phyloP scores from a whole-genome alignment of 495 filamentous ascomycete genomes.

The Podospora pseudocomata region DNA sequence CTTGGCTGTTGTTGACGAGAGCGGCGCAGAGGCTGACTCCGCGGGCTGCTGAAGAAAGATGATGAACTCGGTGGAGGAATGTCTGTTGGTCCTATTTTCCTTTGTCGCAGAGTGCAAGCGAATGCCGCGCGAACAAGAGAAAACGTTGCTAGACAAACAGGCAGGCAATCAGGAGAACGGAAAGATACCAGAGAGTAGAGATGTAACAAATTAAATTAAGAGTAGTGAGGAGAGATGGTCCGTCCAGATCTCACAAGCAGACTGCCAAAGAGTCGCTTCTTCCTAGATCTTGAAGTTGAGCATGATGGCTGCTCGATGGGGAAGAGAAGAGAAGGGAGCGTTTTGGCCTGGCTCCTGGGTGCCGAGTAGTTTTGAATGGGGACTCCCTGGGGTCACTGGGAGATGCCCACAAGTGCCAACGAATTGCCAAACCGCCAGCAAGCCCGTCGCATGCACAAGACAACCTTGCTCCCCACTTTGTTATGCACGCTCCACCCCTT shows the following conservation, averaged over 20 bases:
- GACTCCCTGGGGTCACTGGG: slow-evolving; percentile 9
- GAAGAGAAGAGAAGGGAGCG: slow-evolving; percentile 31
- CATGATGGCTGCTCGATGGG: slow-evolving; percentile 47
- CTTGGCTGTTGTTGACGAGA: slow-evolving; percentile 11
- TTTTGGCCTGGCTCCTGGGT: slow-evolving; percentile 37
- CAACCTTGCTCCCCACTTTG: not conserved
- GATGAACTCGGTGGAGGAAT: slow-evolving; percentile 12
- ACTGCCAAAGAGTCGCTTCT: slow-evolving; percentile 47
- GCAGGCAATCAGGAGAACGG: slow-evolving; percentile 25
- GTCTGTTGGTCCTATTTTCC: slow-evolving; percentile 31
- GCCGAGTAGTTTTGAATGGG: slow-evolving; percentile 46
- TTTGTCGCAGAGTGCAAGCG: slow-evolving; percentile 45
- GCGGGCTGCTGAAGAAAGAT: slow-evolving; percentile 10
- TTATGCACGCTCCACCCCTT: slow-evolving; percentile 4
- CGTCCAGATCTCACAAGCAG: slow-evolving; percentile 42
- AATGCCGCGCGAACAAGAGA: slow-evolving; percentile 44
- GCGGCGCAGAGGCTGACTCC: slow-evolving; percentile 10
- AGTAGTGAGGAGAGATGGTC: slow-evolving; percentile 23
- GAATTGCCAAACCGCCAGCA: slow-evolving; percentile 15
- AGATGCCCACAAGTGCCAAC: slow-evolving; percentile 17
- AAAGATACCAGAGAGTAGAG: slow-evolving; percentile 16
- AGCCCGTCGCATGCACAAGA: not conserved
- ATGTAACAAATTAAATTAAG: slow-evolving; percentile 13
- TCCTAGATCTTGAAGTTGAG: slow-evolving; percentile 47
- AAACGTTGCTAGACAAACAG: slow-evolving; percentile 33